Evolutionary conservation across 1,139 yeast genomes (phyloP), one percentile per base, ranked within the genome.

Genomic region (Scheffersomyces titani): DNA sequence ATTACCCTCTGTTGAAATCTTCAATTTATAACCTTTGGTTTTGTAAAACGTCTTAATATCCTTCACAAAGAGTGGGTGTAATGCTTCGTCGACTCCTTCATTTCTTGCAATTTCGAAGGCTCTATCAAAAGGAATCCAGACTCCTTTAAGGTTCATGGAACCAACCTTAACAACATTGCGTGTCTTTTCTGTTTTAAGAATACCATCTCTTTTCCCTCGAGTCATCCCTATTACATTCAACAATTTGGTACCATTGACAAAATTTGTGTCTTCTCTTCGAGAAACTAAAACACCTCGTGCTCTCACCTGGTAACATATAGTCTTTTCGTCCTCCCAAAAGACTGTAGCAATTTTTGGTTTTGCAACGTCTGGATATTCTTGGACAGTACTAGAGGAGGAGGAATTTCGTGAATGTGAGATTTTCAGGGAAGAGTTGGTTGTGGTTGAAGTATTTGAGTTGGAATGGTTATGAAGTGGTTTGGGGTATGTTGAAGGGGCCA

Each of bases 151-250:
- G 61, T 80, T 80, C 85, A 83, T 83, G 1, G 82, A 74, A 0
- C 87, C 87, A 9, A 77, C 75, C 60, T 82, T 82, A 19, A 83
- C 82, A 0, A 83, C 87, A 22, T 65, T 70, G 46, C 82, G 72
- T 3, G 67, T 65, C 59, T 74, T 76, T 60, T 83, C 87, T 3
- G 80, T 70, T 60, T 83, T 83, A 51, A 83, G 73, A 22, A 83
- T 81, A 9, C 87, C 87, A 63, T 83, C 87, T 54, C 87, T 67
- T 54, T 85, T 71, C 3, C 88, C 88, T 57, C 88, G 69, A 2
- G 87, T 79, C 83, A 84, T 82, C 48, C 83, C 84, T 2, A 85
- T 82, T 9, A 83, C 86, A 60, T 84, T 84, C 53, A 84, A 71
- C 20, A 84, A 72, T 61, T 84, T 84, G 7, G 88, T 84, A 0